A percentile compares a stretch with the other conserved stretches of the same genome.
Evolutionary conservation across 306 rosid species (phyloP).

Genomic region (Styphnolobium japonicum): DNA sequence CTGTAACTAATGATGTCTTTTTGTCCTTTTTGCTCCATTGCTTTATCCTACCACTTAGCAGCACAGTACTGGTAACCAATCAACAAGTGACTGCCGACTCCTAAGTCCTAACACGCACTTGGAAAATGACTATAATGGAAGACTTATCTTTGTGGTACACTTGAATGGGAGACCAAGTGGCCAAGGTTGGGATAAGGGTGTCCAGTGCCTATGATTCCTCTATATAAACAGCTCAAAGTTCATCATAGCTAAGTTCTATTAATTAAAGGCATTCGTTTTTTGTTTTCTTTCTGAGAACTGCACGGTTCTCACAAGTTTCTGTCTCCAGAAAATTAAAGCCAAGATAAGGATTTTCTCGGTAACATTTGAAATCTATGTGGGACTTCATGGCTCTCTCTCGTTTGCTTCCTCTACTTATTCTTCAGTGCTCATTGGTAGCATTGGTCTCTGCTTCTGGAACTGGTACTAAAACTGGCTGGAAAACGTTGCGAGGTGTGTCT

Average conservation of each 20-base stretch:
- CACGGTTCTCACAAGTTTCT: slow-evolving; percentile 22
- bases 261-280: background rate
- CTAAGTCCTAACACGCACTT: too few species aligned
- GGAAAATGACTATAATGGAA: slow-evolving; percentile 12
- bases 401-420: slow-evolving; percentile 41
- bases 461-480: too few species aligned
- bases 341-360: slow-evolving; percentile 10
- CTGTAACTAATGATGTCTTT: too few species aligned
- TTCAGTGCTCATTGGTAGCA: slow-evolving; percentile 33
- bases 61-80: too few species aligned
- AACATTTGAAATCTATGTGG: slow-evolving; percentile 35
- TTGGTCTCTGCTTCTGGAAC: slow-evolving; percentile 69
- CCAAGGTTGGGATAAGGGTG: background rate
- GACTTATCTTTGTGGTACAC: slow-evolving; percentile 13
- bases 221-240: background rate
- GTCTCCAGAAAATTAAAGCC: background rate
- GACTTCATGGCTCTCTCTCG: slow-evolving; percentile 41
- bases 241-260: background rate
- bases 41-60: too few species aligned
- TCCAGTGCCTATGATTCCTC: background rate
- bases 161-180: background rate
- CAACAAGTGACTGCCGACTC: too few species aligned
- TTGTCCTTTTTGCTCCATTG: too few species aligned
- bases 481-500: slow-evolving; percentile 58
- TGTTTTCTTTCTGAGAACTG: slow-evolving; percentile 4